Evolutionary conservation across 495 filamentous ascomycete genomes (phyloP), one percentile per base, ranked within the genome.

Genomic region (Platismatia glauca): DNA sequence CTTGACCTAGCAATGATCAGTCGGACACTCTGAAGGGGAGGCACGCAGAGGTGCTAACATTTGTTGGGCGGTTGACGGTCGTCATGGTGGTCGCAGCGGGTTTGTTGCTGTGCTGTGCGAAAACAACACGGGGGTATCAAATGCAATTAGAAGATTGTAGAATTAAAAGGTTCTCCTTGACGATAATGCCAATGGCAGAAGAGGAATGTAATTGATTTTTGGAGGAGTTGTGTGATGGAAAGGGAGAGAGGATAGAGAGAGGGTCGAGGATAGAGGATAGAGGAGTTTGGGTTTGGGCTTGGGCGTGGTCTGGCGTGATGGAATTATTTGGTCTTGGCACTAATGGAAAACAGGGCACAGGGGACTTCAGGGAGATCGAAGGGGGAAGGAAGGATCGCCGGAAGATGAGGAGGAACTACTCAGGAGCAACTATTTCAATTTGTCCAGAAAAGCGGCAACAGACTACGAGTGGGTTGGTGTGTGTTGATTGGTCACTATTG

Each of bases 1-100:
- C 73, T 87, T 86, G 52, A 78, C 48, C 48, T 52, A 15, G 4
- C 1, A 52, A 52, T 0, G 2, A n/a, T 52, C 18, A 52, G 18
- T 31, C 1, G 13, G 4, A 31, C 33, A 18, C 7, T 18, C 15
- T 52, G 48, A 18, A 31, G 31, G 48, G 11, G 9, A 52, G 1
- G 4, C 3, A 13, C 18, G 48, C 4, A 8, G 48, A 16, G 48
- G 8, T 33, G 15, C 4, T 31, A 3, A 52, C 58, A 43, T 65
- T 64, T 29, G 65, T 67, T n/a, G 65, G 65, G 38, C 65, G 65
- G 52, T 67, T 67, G 24, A 61, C 59, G 50, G 56, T 41, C 3
- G 59, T 41, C 59, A 61, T 61, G 59, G 20, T 61, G 37, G 27
- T 9, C 3, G 29, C 3, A 31, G 48, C 12, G 27, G 24, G 7